Evolutionary conservation across 202 grass and related monocot genomes (phyloP), one percentile per base, ranked within the genome.

Genomic region (Eragrostis tef): DNA sequence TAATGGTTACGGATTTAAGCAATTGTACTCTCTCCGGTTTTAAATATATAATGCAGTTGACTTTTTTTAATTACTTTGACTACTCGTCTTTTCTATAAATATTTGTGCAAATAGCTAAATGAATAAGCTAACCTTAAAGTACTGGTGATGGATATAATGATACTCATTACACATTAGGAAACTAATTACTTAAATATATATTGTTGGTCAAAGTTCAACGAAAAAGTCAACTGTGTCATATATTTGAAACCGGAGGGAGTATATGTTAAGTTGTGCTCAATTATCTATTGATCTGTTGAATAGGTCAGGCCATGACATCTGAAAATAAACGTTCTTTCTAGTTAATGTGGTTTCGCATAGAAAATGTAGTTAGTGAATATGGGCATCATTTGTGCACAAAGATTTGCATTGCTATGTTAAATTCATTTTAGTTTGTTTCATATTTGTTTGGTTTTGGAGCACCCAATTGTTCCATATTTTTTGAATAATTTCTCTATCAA

Each of bases 401-500:
- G 7, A 71, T 84, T 42, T 70, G 12, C 4, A 20, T 20, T 64
- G 24, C 15, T 25, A 46, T 78, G 19, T 74, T 36, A 75, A 15
- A 48, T 22, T 19, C 17, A 53, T 62, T 13, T 61, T 58, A 21
- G 59, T 81, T 86, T 81, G 16, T 14, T 6, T 80, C 82, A 36
- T 48, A 70, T 67, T 80, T 68, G 17, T 43, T 76, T 86, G 14
- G 14, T 43, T 70, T 80, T 86, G 24, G 49, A 67, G 77, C 34
- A 79, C 60, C 59, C 46, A 25, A 3, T 74, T 78, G 71, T 81
- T 46, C 11, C 50, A 25, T 73, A 36, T 56, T 70, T 49, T 87
- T 43, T 94, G 70, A 89, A 68, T 66, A 59, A 59, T 83, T 89
- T 84, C 49, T 74, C 36, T 88, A 66, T 78, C 14, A 73, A 74